These are phyloP conservation scores for Cucumis hystrix DNA, from an alignment of 306 rosid genomes.

Conservation along the genomic window DNA sequence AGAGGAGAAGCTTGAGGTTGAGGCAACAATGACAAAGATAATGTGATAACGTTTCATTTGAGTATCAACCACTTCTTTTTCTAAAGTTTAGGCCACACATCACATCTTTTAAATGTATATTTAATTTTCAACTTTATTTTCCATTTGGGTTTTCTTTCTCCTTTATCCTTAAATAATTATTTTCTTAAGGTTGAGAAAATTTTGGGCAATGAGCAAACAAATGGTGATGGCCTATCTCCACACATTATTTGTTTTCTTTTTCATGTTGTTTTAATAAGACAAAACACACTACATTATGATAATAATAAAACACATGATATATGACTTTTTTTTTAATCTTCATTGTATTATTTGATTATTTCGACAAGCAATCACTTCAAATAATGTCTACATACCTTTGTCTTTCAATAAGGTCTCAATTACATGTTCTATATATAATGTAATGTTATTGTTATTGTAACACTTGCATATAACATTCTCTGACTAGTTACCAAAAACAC, in stretches of 20 bases:
- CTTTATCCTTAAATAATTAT: neutral
- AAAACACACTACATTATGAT: neutral
- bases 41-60: neutral
- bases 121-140: neutral
- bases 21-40: neutral
- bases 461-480: no score
- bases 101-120: neutral
- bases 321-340: neutral
- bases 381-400: neutral
- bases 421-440: neutral
- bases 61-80: neutral
- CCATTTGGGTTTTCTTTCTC: neutral
- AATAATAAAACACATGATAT: neutral
- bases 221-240: neutral
- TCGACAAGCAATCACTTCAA: neutral
- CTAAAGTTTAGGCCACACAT: neutral
- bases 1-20: neutral
- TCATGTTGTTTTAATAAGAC: neutral
- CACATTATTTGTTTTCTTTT: neutral
- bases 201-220: neutral
- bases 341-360: neutral
- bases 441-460: no score
- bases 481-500: no score
- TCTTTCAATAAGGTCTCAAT: neutral
- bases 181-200: neutral